Evolutionary conservation across 1,284 basidiomycete genomes (phyloP).

Genomic region (Boletellus deceptivus): DNA sequence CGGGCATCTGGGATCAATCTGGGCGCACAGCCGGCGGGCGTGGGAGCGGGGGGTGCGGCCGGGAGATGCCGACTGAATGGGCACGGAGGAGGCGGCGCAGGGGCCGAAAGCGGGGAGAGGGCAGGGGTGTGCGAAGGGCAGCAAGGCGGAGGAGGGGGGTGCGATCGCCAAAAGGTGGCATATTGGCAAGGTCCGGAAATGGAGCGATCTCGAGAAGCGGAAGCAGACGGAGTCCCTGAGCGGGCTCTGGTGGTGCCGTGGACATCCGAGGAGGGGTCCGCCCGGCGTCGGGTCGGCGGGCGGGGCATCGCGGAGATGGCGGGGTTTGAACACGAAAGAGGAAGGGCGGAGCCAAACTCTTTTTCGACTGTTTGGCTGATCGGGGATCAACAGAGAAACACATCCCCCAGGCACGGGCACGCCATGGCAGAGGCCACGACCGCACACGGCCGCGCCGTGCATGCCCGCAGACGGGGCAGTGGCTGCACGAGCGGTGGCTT

Average conservation of each 20-base stretch:
- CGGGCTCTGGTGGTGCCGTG: conserved; percentile 15
- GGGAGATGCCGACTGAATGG: conserved; percentile 31
- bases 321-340: conserved; percentile 23
- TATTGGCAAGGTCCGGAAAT: conserved; percentile 27
- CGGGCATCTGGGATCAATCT: conserved; percentile 21
- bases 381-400: conserved; percentile 37
- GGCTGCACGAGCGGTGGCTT: background rate
- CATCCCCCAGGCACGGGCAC: conserved; percentile 30
- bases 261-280: conserved; percentile 16
- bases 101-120: no score
- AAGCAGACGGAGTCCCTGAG: conserved; percentile 21
- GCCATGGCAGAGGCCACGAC: conserved; percentile 10
- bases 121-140: no score
- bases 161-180: conserved; percentile 21
- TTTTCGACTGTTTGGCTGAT: conserved; percentile 36
- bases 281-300: background rate
- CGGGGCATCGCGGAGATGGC: conserved; percentile 29
- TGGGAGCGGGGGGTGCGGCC: conserved; percentile 17
- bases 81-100: no score
- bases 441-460: conserved; percentile 28
- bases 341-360: conserved; percentile 33
- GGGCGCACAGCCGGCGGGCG: conserved; percentile 24
- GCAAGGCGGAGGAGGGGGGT: no score
- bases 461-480: no score
- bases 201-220: conserved; percentile 24